Conservation (phyloP, 202 grass and related monocot species). For the Carex sylvatica region DNA sequence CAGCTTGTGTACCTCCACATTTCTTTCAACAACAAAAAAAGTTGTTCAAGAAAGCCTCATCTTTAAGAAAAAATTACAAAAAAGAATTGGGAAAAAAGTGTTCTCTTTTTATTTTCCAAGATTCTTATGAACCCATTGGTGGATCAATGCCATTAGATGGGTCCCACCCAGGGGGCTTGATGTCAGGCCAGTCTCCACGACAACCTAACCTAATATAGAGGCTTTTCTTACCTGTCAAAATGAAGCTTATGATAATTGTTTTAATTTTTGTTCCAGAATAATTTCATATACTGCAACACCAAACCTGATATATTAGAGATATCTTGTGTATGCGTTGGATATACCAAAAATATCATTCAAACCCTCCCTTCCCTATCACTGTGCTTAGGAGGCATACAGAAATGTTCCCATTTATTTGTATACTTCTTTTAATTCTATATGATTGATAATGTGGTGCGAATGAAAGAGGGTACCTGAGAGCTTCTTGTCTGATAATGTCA, state of each 20-base stretch:
- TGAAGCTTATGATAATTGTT: not conserved
- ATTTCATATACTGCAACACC: not conserved
- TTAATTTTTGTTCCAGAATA: not conserved
- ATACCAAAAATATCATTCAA: not conserved
- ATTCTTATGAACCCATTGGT: slow-evolving; percentile 19
- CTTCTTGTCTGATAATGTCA: slow-evolving; percentile 75
- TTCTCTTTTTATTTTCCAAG: not conserved
- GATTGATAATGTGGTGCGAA: not conserved
- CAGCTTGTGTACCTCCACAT: no score
- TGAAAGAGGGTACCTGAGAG: slow-evolving; percentile 57
- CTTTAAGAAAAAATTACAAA: not conserved
- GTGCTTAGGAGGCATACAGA: not conserved
- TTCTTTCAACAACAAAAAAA: no score
- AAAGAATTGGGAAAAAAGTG: not conserved
- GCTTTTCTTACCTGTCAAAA: slow-evolving; percentile 83
- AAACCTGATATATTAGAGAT: not conserved
- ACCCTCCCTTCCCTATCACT: not conserved
- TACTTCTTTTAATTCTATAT: not conserved
- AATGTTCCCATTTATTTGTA: not conserved
- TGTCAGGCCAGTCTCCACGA: slow-evolving; percentile 91
- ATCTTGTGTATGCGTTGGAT: not conserved
- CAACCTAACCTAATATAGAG: slow-evolving; percentile 91
- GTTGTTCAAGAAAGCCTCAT: no score
- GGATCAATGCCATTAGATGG: slow-evolving; percentile 47
- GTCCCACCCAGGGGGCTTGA: slow-evolving; percentile 88